Conservation (phyloP, 495 filamentous ascomycete genomes). For the Aspergillus avenaceus region DNA sequence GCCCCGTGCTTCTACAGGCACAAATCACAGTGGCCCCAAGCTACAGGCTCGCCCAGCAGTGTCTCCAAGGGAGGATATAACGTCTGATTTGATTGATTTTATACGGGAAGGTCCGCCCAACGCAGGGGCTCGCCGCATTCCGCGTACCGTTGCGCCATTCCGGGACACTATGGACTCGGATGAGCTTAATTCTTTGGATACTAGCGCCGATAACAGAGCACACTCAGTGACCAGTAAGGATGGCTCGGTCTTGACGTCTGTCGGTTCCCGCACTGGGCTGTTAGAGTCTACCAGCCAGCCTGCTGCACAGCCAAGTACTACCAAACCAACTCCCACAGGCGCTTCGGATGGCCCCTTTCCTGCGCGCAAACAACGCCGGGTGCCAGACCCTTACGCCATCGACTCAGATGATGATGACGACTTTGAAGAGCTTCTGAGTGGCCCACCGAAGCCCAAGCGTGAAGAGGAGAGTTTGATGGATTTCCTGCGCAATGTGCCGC, state of each 20-base stretch:
- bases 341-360: conserved; percentile 28
- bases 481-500: conserved; percentile 80
- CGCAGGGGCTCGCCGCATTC: conserved; percentile 59
- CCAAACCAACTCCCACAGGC: conserved; percentile 6
- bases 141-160: conserved; percentile 81
- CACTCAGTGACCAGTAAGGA: conserved; percentile 44
- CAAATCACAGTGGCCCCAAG: conserved; percentile 30
- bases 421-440: conserved; percentile 55
- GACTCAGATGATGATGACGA: conserved; percentile 81
- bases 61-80: conserved; percentile 57
- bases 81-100: conserved; percentile 88
- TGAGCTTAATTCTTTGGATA: conserved; percentile 51
- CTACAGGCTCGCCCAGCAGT: conserved; percentile 72
- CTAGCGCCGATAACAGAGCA: conserved; percentile 14
- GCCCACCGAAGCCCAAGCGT: conserved; percentile 35
- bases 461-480: conserved; percentile 74
- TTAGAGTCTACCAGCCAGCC: conserved; percentile 36
- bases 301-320: conserved; percentile 13
- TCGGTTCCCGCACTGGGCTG: conserved; percentile 57
- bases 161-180: conserved; percentile 82
- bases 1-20: conserved; percentile 14
- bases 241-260: conserved; percentile 43
- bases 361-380: conserved; percentile 65
- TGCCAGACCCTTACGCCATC: conserved; percentile 88
- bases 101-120: conserved; percentile 76